Evolutionary conservation across 495 filamentous ascomycete genomes (phyloP).

Genomic region (Lasiosphaeris hirsuta): DNA sequence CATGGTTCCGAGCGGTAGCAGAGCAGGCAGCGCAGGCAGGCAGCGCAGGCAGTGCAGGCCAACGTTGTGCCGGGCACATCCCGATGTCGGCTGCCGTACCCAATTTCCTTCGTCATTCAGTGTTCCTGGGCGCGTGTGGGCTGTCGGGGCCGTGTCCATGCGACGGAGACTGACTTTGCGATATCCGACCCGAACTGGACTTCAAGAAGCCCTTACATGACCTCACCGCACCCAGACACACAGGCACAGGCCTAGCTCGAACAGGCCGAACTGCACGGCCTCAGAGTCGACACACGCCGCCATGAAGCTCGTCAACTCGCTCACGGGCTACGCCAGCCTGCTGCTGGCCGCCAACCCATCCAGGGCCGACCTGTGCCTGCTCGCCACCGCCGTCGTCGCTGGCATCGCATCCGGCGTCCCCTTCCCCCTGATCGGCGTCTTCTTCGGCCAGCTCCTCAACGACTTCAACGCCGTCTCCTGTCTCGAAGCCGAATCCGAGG

Average conservation of each 20-base stretch:
- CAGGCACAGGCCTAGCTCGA: neutral
- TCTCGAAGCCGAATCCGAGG: slow-evolving; percentile 22
- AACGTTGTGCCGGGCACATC: neutral
- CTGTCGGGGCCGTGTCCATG: too few relatives aligned
- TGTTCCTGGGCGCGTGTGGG: too few relatives aligned
- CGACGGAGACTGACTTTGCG: too few relatives aligned
- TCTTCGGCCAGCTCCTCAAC: slow-evolving; percentile 67
- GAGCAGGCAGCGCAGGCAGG: too few relatives aligned
- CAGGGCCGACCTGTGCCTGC: slow-evolving; percentile 42
- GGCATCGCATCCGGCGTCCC: slow-evolving; percentile 63
- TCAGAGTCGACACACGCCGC: neutral
- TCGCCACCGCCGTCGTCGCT: slow-evolving; percentile 50
- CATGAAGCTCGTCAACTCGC: slow-evolving; percentile 17
- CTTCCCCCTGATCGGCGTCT: slow-evolving; percentile 63
- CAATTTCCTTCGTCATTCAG: neutral
- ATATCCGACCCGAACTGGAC: too few relatives aligned
- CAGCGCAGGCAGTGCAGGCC: too few relatives aligned
- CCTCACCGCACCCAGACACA: too few relatives aligned
- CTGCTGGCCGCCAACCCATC: slow-evolving; percentile 36
- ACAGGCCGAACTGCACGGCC: neutral
- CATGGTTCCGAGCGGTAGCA: too few relatives aligned
- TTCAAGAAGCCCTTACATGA: too few relatives aligned
- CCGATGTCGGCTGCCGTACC: slow-evolving; percentile 2
- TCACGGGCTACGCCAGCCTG: slow-evolving; percentile 32
- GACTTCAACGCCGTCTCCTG: slow-evolving; percentile 61